These are phyloP conservation scores for Metarhizium robertsii DNA, from an alignment of 2,329 filamentous ascomycete genomes.

Conservation along the genomic window DNA sequence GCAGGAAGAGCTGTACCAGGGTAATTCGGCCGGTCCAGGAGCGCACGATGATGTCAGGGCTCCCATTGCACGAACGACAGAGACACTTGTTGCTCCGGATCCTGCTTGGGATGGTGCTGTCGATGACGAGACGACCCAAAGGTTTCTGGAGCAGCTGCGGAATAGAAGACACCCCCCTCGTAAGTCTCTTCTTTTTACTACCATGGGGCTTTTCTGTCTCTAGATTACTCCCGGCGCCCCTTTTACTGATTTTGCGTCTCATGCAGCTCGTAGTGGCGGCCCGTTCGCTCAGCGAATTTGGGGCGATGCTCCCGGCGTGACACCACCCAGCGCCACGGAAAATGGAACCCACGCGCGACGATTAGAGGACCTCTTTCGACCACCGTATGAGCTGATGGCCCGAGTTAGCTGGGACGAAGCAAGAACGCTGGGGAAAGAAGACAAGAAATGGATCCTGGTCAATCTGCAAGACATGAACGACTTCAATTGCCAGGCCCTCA, in stretches of 20 bases:
- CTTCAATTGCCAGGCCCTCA: conserved; percentile 90
- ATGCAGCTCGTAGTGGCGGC: conserved; percentile 15
- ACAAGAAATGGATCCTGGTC: conserved; percentile 89
- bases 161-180: conserved; percentile 26
- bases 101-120: conserved; percentile 31
- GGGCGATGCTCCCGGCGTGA: conserved; percentile 16
- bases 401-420: conserved; percentile 74
- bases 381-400: conserved; percentile 84
- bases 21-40: conserved; percentile 29
- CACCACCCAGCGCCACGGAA: conserved; percentile 21
- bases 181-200: conserved; percentile 13
- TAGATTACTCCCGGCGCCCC: not conserved
- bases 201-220: conserved; percentile 4
- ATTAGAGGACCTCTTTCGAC: conserved; percentile 85
- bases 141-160: conserved; percentile 58
- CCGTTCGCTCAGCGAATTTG: conserved; percentile 32
- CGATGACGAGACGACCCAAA: conserved; percentile 45
- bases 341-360: conserved; percentile 61
- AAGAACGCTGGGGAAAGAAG: conserved; percentile 74
- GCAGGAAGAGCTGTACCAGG: conserved; percentile 83
- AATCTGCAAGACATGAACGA: conserved; percentile 91
- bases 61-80: conserved; percentile 82
- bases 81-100: conserved; percentile 74
- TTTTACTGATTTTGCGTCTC: not conserved
- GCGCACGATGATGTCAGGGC: conserved; percentile 63